phyloP scores from a whole-genome alignment of 176 grass and related monocot genomes.

The Miscanthus lutarioriparius region DNA sequence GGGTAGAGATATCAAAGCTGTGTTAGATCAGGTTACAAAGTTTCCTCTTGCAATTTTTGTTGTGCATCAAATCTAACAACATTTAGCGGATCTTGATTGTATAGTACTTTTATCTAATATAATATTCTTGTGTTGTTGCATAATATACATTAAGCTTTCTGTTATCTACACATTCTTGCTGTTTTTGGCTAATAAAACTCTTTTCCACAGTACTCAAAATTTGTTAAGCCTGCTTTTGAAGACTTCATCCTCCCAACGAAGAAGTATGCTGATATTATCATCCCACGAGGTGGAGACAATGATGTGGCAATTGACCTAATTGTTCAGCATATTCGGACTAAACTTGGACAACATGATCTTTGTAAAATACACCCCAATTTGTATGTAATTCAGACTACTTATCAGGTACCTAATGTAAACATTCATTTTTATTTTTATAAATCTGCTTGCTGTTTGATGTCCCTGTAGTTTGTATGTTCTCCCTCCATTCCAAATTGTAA shows the following conservation, averaged over 20 bases:
- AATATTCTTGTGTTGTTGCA: background rate
- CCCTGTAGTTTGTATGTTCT: background rate
- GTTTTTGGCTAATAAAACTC: background rate
- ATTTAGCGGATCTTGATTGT: constrained; percentile 5
- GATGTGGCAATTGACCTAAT: constrained; percentile 85
- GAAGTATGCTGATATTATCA: constrained; percentile 94
- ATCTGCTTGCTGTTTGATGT: background rate
- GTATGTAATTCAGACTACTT: constrained; percentile 87
- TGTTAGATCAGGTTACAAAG: constrained; percentile 84
- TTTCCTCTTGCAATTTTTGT: constrained; percentile 4
- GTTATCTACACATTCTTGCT: background rate
- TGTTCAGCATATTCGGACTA: constrained; percentile 78
- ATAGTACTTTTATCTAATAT: background rate
- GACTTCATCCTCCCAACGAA: constrained; percentile 98
- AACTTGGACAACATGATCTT: constrained; percentile 89
- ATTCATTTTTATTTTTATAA: constrained; percentile 20
- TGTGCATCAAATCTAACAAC: constrained; percentile 1
- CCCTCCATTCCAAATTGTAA: constrained; percentile 1
- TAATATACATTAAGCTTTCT: background rate
- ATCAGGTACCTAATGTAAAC: constrained; percentile 64
- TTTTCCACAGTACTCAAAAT: constrained; percentile 82
- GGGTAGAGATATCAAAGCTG: constrained; percentile 88
- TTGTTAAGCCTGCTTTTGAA: constrained; percentile 99
- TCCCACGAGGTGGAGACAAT: constrained; percentile 79
- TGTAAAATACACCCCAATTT: constrained; percentile 98